Evolutionary conservation across 192 early-diverging fungal species (phyloP).

Genomic region (Coemansia sp.): DNA sequence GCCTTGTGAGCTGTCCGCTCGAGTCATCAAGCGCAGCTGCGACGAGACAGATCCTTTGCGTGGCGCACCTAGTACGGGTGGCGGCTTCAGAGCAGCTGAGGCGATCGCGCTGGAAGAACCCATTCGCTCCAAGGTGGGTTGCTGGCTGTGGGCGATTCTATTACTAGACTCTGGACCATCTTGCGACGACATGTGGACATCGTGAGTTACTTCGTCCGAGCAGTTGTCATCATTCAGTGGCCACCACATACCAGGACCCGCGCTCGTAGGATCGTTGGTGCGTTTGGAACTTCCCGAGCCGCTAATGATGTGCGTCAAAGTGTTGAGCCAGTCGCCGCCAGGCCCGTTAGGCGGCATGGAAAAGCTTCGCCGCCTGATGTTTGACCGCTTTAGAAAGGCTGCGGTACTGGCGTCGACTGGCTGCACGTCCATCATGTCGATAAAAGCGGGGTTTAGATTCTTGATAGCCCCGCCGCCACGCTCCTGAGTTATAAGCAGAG

Average conservation of each 20-base stretch:
- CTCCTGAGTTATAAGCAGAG: conserved; percentile 46
- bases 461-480: conserved; percentile 49
- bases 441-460: conserved; percentile 47
- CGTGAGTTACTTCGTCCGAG: conserved; percentile 49
- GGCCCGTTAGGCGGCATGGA: conserved; percentile 32
- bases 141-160: neutral
- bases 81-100: conserved; percentile 10
- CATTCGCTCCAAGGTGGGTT: conserved; percentile 27
- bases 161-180: conserved; percentile 12
- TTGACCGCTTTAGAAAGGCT: conserved; percentile 40
- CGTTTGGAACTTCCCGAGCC: conserved; percentile 10
- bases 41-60: conserved; percentile 55
- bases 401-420: conserved; percentile 42
- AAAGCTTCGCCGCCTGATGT: conserved; percentile 52
- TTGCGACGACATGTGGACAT: conserved; percentile 38
- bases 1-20: conserved; percentile 25
- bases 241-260: conserved; percentile 57
- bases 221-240: conserved; percentile 56
- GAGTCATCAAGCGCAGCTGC: conserved; percentile 49
- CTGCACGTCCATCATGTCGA: conserved; percentile 58
- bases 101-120: conserved; percentile 32
- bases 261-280: conserved; percentile 2
- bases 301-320: conserved; percentile 22
- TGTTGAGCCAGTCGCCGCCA: conserved; percentile 34
- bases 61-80: conserved; percentile 10